A percentile compares a stretch with the other conserved stretches of the same genome.
phyloP scores from a whole-genome alignment of 2,329 filamentous ascomycete species.

The Fusarium liriodendri region DNA sequence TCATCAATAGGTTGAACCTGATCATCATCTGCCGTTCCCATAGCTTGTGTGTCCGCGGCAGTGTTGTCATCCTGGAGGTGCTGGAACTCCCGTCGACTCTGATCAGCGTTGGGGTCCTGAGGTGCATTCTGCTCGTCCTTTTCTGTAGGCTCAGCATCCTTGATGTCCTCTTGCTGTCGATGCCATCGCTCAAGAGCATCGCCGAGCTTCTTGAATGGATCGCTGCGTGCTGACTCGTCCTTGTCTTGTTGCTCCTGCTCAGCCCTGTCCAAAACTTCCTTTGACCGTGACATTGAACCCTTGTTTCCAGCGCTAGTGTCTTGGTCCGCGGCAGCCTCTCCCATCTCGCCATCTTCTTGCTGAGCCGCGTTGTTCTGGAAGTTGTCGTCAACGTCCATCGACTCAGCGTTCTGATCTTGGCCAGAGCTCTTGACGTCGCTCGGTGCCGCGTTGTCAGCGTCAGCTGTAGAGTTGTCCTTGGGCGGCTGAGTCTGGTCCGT shows the following conservation, averaged over 20 bases:
- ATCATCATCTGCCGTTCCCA: constrained; percentile 89
- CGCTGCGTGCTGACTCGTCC: constrained; percentile 57
- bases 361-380: constrained; percentile 71
- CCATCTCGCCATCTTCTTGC: constrained; percentile 73
- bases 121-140: constrained; percentile 52
- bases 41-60: constrained; percentile 87
- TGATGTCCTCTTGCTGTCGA: constrained; percentile 85
- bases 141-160: constrained; percentile 62
- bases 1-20: constrained; percentile 89
- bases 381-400: constrained; percentile 71
- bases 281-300: constrained; percentile 62
- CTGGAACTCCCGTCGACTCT: constrained; percentile 87
- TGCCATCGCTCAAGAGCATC: constrained; percentile 95
- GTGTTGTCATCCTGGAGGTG: constrained; percentile 88
- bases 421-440: constrained; percentile 74
- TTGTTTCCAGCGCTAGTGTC: constrained; percentile 73
- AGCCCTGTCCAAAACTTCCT: constrained; percentile 61
- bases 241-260: constrained; percentile 55
- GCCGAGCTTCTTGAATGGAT: constrained; percentile 94
- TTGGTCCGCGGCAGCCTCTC: constrained; percentile 72
- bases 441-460: constrained; percentile 71
- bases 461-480: constrained; percentile 62
- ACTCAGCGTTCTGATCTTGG: constrained; percentile 72
- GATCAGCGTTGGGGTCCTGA: constrained; percentile 62
- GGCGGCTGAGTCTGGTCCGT: constrained; percentile 50